Evolutionary conservation across 1,139 yeast genomes (phyloP), one percentile per base, ranked within the genome.

Genomic region (Geotrichum carabidarum): DNA sequence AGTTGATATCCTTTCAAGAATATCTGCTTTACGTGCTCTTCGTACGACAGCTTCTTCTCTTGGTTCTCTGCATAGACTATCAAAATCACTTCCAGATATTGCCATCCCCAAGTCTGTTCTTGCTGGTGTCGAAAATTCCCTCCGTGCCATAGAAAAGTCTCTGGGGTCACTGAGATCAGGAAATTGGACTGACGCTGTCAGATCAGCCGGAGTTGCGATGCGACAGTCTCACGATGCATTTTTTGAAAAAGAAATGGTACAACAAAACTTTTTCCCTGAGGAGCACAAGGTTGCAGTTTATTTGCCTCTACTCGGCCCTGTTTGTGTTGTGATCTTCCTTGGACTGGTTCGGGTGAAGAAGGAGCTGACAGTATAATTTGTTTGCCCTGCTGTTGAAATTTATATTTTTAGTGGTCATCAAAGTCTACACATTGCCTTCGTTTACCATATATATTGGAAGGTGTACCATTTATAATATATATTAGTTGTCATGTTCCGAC

Each of bases 201-300:
- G 71, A 1, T 68, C 73, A 22, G 82, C 95, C 0, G 80, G 84
- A n/a, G 64, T 69, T 18, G 81, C 93, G 8, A 74, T 80, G 32
- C 68, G 73, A 42, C 69, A 73, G 37, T 82, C 95, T 1, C 86
- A 88, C 63, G 73, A 75, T 38, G 97, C 97, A 0, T 91, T 93
- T 65, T 91, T 91, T 68, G 95, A 91, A 62, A 86, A 87, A 64
- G 91, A 86, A 68, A 91, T 91, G 95, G 93, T 91, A 8, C 96
- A 89, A 65, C 97, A 91, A 66, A 87, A 86, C 50, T 90, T 86
- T 65, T 90, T 91, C 75, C 98, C 98, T 0, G 93, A 88, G 61
- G 97, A 91, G 66, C 98, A 93, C 68, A 90, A 89, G 67, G 75
- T 91, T 64, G 98, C 98, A 0, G 96, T 93, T 0, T 93, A 90